These are phyloP conservation scores for Polyporus arcularius DNA, from an alignment of 768 basidiomycete genomes.

Conservation along the genomic window DNA sequence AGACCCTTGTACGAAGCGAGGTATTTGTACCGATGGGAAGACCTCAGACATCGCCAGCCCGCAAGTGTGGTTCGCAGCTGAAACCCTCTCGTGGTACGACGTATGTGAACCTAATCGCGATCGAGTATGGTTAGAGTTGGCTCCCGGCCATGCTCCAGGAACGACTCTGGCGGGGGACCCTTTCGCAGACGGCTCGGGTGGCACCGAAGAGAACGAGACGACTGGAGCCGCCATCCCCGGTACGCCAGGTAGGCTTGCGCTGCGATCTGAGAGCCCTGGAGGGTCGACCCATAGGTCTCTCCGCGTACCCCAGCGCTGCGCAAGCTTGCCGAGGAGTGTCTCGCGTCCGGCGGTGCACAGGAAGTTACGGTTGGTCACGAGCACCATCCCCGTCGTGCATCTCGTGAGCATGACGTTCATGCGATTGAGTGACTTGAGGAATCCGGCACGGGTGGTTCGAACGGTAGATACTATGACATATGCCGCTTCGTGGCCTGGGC, in stretches of 20 bases:
- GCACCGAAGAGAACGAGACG: not conserved
- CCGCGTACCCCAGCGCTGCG: constrained; percentile 27
- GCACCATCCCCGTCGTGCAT: constrained; percentile 46
- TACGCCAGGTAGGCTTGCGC: constrained; percentile 4
- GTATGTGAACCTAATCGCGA: too few relatives aligned
- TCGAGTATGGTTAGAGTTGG: not conserved
- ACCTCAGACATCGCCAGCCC: too few relatives aligned
- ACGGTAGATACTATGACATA: constrained; percentile 55
- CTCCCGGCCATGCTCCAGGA: not conserved
- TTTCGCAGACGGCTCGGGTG: not conserved
- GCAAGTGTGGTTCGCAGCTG: too few relatives aligned
- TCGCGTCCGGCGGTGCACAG: constrained; percentile 25
- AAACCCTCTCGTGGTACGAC: too few relatives aligned
- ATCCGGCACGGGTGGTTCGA: constrained; percentile 46
- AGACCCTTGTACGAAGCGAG: too few relatives aligned
- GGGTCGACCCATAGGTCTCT: constrained; percentile 10
- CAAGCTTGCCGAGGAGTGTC: constrained; percentile 46
- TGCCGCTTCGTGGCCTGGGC: constrained; percentile 51
- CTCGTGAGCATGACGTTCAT: constrained; percentile 54
- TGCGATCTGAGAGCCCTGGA: not conserved
- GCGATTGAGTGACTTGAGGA: constrained; percentile 44
- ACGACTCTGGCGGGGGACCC: not conserved
- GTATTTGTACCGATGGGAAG: too few relatives aligned
- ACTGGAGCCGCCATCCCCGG: not conserved
- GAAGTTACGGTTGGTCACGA: constrained; percentile 48